phyloP scores from a whole-genome alignment of 139 green algal genomes.

The Chlorella sorokiniana region DNA sequence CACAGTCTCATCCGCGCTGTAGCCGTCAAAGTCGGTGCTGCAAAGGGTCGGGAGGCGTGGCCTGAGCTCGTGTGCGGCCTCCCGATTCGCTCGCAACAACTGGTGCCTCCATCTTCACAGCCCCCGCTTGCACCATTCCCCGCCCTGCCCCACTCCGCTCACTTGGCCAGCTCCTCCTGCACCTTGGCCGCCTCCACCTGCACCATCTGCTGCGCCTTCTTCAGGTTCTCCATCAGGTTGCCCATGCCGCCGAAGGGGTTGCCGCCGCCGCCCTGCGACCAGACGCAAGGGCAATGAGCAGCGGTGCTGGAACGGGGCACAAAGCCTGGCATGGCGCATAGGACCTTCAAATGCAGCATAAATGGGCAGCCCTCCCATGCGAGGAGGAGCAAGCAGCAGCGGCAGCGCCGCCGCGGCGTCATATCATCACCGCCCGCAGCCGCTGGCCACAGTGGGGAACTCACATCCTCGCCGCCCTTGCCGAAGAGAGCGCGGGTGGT shows the following conservation, averaged over 20 bases:
- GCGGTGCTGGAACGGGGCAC: no score
- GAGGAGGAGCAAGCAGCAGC: no score
- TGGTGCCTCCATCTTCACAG: no score
- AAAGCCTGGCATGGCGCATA: no score
- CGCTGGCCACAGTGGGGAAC: neutral
- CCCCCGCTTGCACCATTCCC: neutral
- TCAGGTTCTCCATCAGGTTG: constrained; percentile 90
- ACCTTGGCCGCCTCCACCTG: constrained; percentile 90
- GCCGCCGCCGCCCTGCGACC: constrained; percentile 38
- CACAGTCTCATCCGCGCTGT: constrained; percentile 89
- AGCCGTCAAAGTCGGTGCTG: constrained; percentile 93
- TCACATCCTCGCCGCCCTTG: constrained; percentile 50
- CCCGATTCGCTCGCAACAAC: no score
- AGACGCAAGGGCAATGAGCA: neutral
- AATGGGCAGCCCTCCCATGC: neutral
- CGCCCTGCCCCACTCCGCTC: constrained; percentile 13
- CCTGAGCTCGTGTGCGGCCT: no score
- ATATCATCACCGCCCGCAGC: neutral
- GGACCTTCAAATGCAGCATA: neutral
- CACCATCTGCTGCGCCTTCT: constrained; percentile 92
- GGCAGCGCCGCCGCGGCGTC: neutral
- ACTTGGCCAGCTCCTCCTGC: constrained; percentile 87
- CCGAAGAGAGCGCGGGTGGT: constrained; percentile 49
- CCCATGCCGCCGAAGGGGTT: constrained; percentile 82
- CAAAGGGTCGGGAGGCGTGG: neutral